A percentile compares a stretch with the other conserved stretches of the same genome.
These are phyloP conservation scores for Tulasnella sp. DNA, from an alignment of 768 basidiomycete species.

Conservation along the genomic window DNA sequence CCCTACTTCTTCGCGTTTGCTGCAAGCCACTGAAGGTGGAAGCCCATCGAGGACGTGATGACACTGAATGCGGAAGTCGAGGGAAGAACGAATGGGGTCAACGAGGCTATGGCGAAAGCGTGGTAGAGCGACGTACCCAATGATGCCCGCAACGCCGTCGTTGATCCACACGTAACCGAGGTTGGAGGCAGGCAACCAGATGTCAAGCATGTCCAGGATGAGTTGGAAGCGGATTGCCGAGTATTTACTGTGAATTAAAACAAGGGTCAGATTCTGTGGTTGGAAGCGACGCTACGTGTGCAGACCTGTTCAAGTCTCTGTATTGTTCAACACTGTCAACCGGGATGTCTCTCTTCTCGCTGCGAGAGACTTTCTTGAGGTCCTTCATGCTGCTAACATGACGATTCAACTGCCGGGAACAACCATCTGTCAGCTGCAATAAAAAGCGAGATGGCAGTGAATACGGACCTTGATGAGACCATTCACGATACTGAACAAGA, in stretches of 20 bases:
- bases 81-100: too few relatives aligned
- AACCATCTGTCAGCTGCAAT: background rate
- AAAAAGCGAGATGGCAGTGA: background rate
- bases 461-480: conserved; percentile 49
- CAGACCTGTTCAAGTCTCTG: background rate
- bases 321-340: background rate
- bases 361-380: conserved; percentile 27
- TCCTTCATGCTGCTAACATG: conserved; percentile 10
- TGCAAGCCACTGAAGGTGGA: too few relatives aligned
- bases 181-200: conserved; percentile 80
- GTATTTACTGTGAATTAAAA: conserved; percentile 37
- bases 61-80: too few relatives aligned
- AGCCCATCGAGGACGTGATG: too few relatives aligned
- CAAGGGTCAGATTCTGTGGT: conserved; percentile 15
- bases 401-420: conserved; percentile 16
- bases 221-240: conserved; percentile 64
- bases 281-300: background rate
- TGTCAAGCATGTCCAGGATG: conserved; percentile 69
- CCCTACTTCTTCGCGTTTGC: too few relatives aligned
- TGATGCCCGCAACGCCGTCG: conserved; percentile 73
- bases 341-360: conserved; percentile 54
- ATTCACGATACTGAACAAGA: conserved; percentile 63
- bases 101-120: too few relatives aligned
- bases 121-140: conserved; percentile 49
- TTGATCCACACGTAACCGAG: conserved; percentile 63